Percentiles rank a stretch among this genome's conserved stretches.
phyloP scores from a whole-genome alignment of 495 filamentous ascomycete genomes.

The Penicillium cataractarum region DNA sequence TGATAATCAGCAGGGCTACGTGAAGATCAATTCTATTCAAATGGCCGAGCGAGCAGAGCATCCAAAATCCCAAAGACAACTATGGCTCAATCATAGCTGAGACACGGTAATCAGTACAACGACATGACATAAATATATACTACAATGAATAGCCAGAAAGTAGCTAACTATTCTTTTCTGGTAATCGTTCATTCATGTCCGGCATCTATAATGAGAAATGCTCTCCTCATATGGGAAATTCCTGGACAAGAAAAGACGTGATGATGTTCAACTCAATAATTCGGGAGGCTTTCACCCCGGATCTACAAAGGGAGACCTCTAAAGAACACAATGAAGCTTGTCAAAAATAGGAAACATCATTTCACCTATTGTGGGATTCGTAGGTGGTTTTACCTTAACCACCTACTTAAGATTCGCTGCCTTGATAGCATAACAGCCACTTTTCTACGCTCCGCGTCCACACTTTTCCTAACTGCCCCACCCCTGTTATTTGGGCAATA shows the following conservation, averaged over 20 bases:
- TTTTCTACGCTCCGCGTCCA: neutral
- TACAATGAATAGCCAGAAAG: too few species aligned
- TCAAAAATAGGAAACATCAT: neutral
- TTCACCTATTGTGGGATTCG: neutral
- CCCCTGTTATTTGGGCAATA: neutral
- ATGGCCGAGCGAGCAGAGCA: too few species aligned
- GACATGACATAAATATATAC: too few species aligned
- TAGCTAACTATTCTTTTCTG: too few species aligned
- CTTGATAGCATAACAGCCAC: neutral
- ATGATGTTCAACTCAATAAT: neutral
- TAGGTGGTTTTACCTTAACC: neutral
- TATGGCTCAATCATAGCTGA: too few species aligned
- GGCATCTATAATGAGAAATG: too few species aligned
- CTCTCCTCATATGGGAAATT: neutral
- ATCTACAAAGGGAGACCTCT: neutral
- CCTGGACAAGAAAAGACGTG: too few species aligned
- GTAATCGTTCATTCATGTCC: too few species aligned
- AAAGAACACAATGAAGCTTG: neutral
- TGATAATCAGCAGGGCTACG: too few species aligned
- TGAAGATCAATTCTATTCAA: too few species aligned
- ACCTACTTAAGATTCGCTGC: neutral
- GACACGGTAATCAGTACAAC: too few species aligned
- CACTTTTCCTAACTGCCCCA: neutral
- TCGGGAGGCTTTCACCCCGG: neutral
- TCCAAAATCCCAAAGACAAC: too few species aligned